phyloP scores from a whole-genome alignment of 192 early-diverging fungal genomes.

The Ambispora gerdemannii region DNA sequence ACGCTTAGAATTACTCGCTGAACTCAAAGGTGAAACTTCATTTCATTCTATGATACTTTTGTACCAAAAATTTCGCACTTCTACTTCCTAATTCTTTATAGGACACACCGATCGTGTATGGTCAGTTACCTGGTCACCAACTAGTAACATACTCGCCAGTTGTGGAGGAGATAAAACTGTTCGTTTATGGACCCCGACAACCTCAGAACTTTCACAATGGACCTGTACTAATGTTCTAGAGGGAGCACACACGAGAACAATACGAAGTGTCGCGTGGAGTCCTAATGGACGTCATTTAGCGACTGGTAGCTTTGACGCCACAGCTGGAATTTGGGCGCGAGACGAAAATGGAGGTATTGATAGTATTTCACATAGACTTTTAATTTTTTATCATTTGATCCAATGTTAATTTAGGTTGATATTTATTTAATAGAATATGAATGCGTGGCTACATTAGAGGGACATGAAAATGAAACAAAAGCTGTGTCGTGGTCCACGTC shows the following conservation, averaged over 20 bases:
- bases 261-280: conserved; percentile 84
- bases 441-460: conserved; percentile 91
- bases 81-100: conserved; percentile 28
- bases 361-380: conserved; percentile 6
- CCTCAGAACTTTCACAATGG: conserved; percentile 55
- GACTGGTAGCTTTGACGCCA: conserved; percentile 90
- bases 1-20: conserved; percentile 53
- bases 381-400: not conserved
- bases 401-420: not conserved
- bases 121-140: conserved; percentile 83
- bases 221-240: conserved; percentile 69
- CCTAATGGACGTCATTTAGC: conserved; percentile 70
- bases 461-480: conserved; percentile 98
- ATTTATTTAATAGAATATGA: conserved; percentile 59
- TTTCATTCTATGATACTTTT: not conserved
- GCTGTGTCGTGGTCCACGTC: conserved; percentile 81
- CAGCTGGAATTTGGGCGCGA: conserved; percentile 88
- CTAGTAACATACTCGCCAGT: conserved; percentile 68
- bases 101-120: conserved; percentile 85
- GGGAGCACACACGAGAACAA: conserved; percentile 87
- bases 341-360: conserved; percentile 49
- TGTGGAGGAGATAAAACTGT: conserved; percentile 88
- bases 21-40: conserved; percentile 48
- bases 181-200: conserved; percentile 71
- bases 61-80: not conserved